Conservation (phyloP, 306 rosid species). For the Sophora flavescens region DNA sequence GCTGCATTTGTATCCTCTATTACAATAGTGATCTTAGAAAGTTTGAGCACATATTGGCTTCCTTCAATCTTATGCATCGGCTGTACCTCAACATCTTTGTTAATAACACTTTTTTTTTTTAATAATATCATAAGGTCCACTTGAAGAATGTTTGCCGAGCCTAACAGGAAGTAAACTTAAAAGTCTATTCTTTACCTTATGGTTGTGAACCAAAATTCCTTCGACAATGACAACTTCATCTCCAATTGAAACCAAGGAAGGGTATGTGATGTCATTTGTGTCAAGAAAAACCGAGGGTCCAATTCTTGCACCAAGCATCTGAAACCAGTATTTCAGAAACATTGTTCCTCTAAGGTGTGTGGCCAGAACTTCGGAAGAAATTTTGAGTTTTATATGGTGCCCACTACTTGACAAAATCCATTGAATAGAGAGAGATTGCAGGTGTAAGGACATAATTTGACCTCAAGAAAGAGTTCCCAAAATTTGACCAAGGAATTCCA, state of each 20-base stretch:
- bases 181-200: conserved; percentile 83
- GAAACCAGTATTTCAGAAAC: conserved; percentile 83
- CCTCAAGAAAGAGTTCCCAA: conserved; percentile 86
- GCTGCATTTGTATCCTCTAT: conserved; percentile 51
- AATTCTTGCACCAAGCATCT: conserved; percentile 91
- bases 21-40: conserved; percentile 50
- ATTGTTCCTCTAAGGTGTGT: conserved; percentile 87
- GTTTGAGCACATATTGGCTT: conserved; percentile 54
- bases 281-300: conserved; percentile 88
- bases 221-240: conserved; percentile 83
- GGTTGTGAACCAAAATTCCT: conserved; percentile 90
- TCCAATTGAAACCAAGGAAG: conserved; percentile 85
- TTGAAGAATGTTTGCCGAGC: conserved; percentile 67
- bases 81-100: conserved; percentile 66
- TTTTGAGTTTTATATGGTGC: conserved; percentile 80
- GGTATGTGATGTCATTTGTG: conserved; percentile 90
- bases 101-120: conserved; percentile 74
- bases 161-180: conserved; percentile 77
- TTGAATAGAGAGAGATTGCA: conserved; percentile 76
- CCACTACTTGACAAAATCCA: conserved; percentile 95
- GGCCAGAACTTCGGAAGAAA: conserved; percentile 81
- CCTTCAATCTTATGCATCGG: conserved; percentile 78
- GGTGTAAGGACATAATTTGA: conserved; percentile 83
- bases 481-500: conserved; percentile 54
- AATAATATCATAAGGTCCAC: conserved; percentile 83